Evolutionary conservation across 257 asterid species (phyloP), one percentile per base, ranked within the genome.

Genomic region (Ballota nigra): DNA sequence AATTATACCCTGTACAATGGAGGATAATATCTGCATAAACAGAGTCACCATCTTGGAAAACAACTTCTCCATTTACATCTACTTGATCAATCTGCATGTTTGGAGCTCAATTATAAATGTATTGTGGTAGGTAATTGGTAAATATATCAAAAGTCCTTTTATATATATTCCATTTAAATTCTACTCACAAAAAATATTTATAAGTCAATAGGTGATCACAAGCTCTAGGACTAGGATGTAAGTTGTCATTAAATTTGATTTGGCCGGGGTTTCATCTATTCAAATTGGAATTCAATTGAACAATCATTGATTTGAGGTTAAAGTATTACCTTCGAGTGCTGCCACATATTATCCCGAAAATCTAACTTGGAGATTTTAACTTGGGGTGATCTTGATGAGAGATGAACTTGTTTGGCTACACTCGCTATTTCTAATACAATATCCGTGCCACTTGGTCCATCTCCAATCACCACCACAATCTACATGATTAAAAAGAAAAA

Each of bases 361-460:
- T 73, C 86, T 31, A 81, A 36, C 40, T 77, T 86, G 5, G 82
- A 73, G 49, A 63, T 65, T 34, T n/a, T 47, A 5, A 47, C 22
- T 16, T 41, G 23, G 55, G 83, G 79, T 0, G 84, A 71, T 69
- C 88, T 85, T 58, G 90, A 75, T 5, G 97, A 83, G 63, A 86
- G 75, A 80, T 88, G 90, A 66, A 86, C 87, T 75, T 91, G 76
- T 34, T 87, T 86, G 22, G 94, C 96, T 4, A 80, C 86, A 0
- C 3, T 13, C 0, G 85, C 68, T 4, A 91, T 80, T 10, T 91
- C 92, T 9, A 11, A 3, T 18, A 83, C 82, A 6, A 91, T 87
- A 68, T 91, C 96, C 2, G 2, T 38, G 0, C 88, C 89, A 56
- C 96, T 88, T 0, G 97, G 78, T 36, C 86, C 87, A 61, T 51